Evolutionary conservation across 2,329 filamentous ascomycete species (phyloP).

Genomic region (Pseudocercospora fijiensis): DNA sequence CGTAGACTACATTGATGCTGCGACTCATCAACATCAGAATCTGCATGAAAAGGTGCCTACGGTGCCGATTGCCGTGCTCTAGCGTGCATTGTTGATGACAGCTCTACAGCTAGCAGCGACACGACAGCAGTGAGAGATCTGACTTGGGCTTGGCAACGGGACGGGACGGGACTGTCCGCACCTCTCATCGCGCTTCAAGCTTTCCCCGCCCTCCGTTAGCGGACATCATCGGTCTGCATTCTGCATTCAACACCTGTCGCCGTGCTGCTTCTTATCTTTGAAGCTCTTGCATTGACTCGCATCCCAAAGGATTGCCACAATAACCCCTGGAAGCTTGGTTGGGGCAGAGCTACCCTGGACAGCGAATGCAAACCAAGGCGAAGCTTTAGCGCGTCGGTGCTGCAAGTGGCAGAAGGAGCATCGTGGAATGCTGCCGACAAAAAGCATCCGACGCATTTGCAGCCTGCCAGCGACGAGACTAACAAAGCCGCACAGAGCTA

Average conservation of each 20-base stretch:
- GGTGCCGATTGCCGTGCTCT: conserved; percentile 7
- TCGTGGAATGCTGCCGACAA: neutral
- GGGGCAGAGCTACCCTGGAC: neutral
- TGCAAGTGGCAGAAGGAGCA: neutral
- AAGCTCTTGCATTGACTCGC: neutral
- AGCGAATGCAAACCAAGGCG: neutral
- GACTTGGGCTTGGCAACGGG: neutral
- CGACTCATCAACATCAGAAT: conserved; percentile 1
- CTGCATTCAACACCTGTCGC: neutral
- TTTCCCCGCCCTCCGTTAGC: neutral
- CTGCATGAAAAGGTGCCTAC: conserved; percentile 8
- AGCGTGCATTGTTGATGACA: neutral
- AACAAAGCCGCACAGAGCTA: neutral
- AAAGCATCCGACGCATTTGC: neutral
- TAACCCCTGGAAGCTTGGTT: neutral
- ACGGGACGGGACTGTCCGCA: neutral
- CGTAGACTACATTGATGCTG: conserved; percentile 4
- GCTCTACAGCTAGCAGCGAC: too few species aligned
- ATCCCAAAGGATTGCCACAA: neutral
- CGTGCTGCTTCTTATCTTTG: neutral
- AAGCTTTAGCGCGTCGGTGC: neutral
- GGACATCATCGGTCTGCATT: neutral
- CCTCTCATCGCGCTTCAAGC: neutral
- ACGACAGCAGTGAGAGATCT: too few species aligned
- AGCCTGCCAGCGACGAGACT: neutral